phyloP scores from a whole-genome alignment of 1,284 basidiomycete genomes.

The Papiliotrema fonsecae region DNA sequence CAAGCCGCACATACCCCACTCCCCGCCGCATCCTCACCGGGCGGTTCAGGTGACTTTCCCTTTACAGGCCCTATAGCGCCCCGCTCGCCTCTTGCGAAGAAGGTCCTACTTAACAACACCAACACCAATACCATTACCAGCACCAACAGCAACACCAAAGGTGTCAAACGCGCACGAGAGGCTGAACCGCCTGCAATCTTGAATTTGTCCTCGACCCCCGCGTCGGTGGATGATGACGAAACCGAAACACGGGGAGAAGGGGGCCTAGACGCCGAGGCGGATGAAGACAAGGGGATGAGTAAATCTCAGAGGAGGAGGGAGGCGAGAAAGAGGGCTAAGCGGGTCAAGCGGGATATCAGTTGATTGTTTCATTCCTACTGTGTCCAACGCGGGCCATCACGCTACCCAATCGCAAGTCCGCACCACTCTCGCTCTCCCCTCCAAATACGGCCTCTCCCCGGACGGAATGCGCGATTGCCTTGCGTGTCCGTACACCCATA shows the following conservation, averaged over 20 bases:
- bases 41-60: slow-evolving; percentile 22
- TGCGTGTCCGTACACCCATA: too few relatives aligned
- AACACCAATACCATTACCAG: too few relatives aligned
- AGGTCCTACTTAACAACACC: slow-evolving; percentile 1
- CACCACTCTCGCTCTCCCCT: too few relatives aligned
- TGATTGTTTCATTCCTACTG: too few relatives aligned
- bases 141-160: too few relatives aligned
- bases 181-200: not conserved
- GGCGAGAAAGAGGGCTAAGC: slow-evolving; percentile 21
- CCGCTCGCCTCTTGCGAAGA: slow-evolving; percentile 11
- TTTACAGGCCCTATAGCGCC: slow-evolving; percentile 18
- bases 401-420: too few relatives aligned
- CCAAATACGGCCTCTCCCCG: too few relatives aligned
- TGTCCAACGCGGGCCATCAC: too few relatives aligned
- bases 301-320: slow-evolving; percentile 21
- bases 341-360: too few relatives aligned
- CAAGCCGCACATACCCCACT: slow-evolving; percentile 1
- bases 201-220: not conserved
- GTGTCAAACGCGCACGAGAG: slow-evolving; percentile 3
- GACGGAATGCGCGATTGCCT: too few relatives aligned
- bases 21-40: slow-evolving; percentile 9
- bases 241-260: not conserved
- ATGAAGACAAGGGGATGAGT: not conserved
- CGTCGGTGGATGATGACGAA: not conserved
- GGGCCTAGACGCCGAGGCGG: not conserved